phyloP scores from a whole-genome alignment of 805 yeast genomes.

The Geotrichum ghanense region DNA sequence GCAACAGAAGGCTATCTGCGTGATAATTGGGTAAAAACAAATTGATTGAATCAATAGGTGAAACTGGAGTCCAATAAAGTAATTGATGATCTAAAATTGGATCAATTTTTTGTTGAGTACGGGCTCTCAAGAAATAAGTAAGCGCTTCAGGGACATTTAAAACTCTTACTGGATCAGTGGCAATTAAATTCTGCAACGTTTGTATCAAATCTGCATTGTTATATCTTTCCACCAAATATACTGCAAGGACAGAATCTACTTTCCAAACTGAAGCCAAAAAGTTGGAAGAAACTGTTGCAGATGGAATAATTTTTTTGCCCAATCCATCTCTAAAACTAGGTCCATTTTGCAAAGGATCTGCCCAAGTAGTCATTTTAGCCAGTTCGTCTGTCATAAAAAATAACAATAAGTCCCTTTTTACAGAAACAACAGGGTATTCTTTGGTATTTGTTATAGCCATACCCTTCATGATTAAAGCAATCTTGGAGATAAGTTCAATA shows the following conservation, averaged over 20 bases:
- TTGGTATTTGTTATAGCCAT: conserved; percentile 9
- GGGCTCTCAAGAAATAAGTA: conserved; percentile 32
- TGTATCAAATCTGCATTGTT: conserved; percentile 28
- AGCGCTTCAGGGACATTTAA: conserved; percentile 48
- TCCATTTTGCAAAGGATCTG: conserved; percentile 43
- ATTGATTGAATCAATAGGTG: conserved; percentile 79
- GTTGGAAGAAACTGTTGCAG: conserved; percentile 14
- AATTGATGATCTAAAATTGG: conserved; percentile 16
- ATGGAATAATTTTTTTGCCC: conserved; percentile 5
- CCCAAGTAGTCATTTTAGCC: conserved; percentile 63
- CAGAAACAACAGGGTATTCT: conserved; percentile 14
- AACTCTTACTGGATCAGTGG: conserved; percentile 47
- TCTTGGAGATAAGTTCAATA: conserved; percentile 42
- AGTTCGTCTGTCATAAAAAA: conserved; percentile 70
- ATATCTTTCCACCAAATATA: conserved; percentile 54
- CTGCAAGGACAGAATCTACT: conserved; percentile 62
- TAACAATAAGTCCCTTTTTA: conserved; percentile 43
- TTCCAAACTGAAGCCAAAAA: conserved; percentile 47
- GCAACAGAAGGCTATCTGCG: conserved; percentile 55
- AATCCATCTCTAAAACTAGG: conserved; percentile 9
- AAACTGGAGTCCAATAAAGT: conserved; percentile 61
- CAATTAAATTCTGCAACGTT: conserved; percentile 35
- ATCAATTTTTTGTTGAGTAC: conserved; percentile 14
- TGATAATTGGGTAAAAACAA: conserved; percentile 69
- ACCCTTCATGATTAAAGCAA: conserved; percentile 29